phyloP scores from a whole-genome alignment of 495 filamentous ascomycete species.

The Apiosordaria backusii region DNA sequence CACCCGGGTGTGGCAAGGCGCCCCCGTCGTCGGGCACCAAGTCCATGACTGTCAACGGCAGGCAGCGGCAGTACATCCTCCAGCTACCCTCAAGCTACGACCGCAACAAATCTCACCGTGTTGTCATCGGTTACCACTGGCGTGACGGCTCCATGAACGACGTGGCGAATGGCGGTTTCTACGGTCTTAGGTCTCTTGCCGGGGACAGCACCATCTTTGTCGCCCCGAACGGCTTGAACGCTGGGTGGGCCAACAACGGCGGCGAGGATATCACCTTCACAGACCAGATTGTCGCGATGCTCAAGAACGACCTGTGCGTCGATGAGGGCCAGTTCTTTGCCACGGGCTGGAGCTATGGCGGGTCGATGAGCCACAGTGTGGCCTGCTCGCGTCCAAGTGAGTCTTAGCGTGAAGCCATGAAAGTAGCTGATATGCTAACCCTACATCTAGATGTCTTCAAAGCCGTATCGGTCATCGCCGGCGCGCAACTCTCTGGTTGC shows the following conservation, averaged over 20 bases:
- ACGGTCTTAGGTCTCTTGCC: conserved; percentile 38
- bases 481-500: conserved; percentile 40
- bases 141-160: conserved; percentile 38
- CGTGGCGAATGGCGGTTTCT: conserved; percentile 23
- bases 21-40: conserved; percentile 33
- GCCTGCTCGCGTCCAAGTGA: neutral
- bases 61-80: conserved; percentile 36
- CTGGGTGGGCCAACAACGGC: conserved; percentile 44
- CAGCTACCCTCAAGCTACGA: conserved; percentile 43
- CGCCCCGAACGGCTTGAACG: conserved; percentile 42
- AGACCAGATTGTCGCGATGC: conserved; percentile 32
- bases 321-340: conserved; percentile 42
- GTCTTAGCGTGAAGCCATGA: neutral
- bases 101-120: conserved; percentile 33
- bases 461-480: conserved; percentile 12
- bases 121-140: conserved; percentile 44
- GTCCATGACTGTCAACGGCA: conserved; percentile 31
- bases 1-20: conserved; percentile 41
- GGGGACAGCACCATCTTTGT: conserved; percentile 44
- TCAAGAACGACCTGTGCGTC: conserved; percentile 43
- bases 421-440: neutral
- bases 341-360: conserved; percentile 49
- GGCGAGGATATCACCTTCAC: conserved; percentile 46
- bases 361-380: conserved; percentile 41
- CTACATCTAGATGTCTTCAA: neutral